These are phyloP conservation scores for Hansenula sp. DNA, from an alignment of 1,139 yeast species.

Conservation along the genomic window DNA sequence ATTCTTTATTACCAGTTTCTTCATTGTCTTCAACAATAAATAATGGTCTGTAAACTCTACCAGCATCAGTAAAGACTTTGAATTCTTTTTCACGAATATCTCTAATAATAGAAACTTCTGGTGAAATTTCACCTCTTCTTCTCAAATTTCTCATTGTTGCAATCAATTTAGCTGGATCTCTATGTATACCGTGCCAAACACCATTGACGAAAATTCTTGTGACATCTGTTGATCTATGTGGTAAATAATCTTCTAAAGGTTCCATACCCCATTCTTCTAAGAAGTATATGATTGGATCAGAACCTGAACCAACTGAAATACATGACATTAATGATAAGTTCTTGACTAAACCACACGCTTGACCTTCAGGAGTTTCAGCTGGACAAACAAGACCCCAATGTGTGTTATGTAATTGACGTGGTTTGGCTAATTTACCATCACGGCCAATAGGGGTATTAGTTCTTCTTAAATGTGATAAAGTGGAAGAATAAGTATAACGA, in stretches of 20 bases:
- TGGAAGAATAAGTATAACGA: slow-evolving; percentile 95
- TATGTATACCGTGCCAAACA: slow-evolving; percentile 98
- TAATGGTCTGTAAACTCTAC: slow-evolving; percentile 94
- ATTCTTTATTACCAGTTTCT: slow-evolving; percentile 66
- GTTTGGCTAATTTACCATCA: slow-evolving; percentile 97
- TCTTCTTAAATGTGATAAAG: slow-evolving; percentile 96
- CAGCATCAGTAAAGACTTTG: slow-evolving; percentile 96
- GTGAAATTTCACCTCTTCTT: slow-evolving; percentile 92
- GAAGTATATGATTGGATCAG: slow-evolving; percentile 89
- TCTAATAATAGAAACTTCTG: slow-evolving; percentile 95
- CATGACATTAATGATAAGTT: slow-evolving; percentile 95
- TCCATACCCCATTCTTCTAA: slow-evolving; percentile 99
- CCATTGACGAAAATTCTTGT: slow-evolving; percentile 97
- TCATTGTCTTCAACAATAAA: slow-evolving; percentile 86
- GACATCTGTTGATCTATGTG: slow-evolving; percentile 86
- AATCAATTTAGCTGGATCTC: slow-evolving; percentile 89
- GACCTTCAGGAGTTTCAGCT: slow-evolving; percentile 99
- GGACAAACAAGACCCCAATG: slow-evolving; percentile 99
- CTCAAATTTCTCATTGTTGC: slow-evolving; percentile 89
- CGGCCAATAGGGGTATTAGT: slow-evolving; percentile 98
- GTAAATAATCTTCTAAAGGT: slow-evolving; percentile 92
- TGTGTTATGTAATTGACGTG: slow-evolving; percentile 97
- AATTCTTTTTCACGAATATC: slow-evolving; percentile 96
- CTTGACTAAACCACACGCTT: slow-evolving; percentile 98
- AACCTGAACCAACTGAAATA: slow-evolving; percentile 96